Base-by-base conservation (phyloP, 306 rosid species). In the Cercis canadensis region DNA sequence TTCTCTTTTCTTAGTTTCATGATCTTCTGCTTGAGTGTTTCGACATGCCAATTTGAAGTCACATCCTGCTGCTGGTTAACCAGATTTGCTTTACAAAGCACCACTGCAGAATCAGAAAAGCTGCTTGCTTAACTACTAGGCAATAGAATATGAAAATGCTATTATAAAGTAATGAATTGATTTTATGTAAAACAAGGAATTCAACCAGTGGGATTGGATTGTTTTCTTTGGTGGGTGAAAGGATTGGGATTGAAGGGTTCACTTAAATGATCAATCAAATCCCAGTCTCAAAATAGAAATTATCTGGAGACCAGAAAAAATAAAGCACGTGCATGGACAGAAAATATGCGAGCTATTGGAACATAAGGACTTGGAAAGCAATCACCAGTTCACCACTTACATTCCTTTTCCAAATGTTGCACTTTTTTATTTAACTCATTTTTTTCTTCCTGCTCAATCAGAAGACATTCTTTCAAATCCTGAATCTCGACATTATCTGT, bases 381-480 rank as follows among this genome's bases (percentile, higher is more conserved):
- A 29, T 8, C 40, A 36, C 29, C 29, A 24, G 29, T 36, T 36
- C 67, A 47, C 29, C 41, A 8, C 94, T 78, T 73, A 86, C 97
- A 69, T 88, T 90, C 90, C 82, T 86, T 88, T 56, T 90, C 92
- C 75, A 86, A 65, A 57, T 79, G 73, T 60, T 82, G 90, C 18
- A 86, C 43, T 68, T 75, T 86, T 61, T 76, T 81, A 34, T 45
- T 86, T 59, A 77, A 65, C 55, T 82, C 92, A 15, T 62, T 82
- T 55, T 86, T 90, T 61, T 88, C 95, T 88, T 88, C 97, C 84
- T 90, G 92, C 66, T 90, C 95, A 59, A 75, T 76, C 58, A 76
- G 44, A 11, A 90, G 87, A 54, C 92, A 86, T 53, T 88, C 94
- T 77, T 71, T 90, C 82, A 90, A 58, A 73, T 86, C 95, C 74